Base-by-base conservation (phyloP, 495 filamentous ascomycete species). In the Podospora didyma region DNA sequence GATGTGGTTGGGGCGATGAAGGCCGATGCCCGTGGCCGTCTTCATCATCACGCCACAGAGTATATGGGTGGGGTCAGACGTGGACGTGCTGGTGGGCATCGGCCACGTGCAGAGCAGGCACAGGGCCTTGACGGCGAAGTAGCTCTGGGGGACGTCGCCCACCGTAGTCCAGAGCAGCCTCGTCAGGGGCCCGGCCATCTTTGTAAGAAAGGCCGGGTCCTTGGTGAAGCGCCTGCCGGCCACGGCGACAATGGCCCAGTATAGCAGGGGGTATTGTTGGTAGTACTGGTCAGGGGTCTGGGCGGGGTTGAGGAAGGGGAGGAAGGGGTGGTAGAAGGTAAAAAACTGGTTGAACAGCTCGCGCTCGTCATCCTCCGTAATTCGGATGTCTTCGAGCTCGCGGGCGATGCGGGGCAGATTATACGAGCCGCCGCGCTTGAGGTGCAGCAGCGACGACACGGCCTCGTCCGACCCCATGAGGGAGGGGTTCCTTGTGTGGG, bases 31-130 rank as follows among this genome's bases (percentile, higher is more conserved):
- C 71, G 92, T 92, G 14, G 92, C 89, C 51, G 92, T 85, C 68
- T 96, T 91, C 80, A 96, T 88, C 91, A 96, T 92, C 63, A 94
- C 80, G 24, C 92, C 92, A 63, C 87, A 86, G 11, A 96, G 77
- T 74, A 95, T 96, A 63, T 95, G 92, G 0, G 92, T 96, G 2
- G 90, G 89, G 68, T 97, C 92, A 7, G 83, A 84, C 4, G 89
- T 88, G 7, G 90, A 95, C 20, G 87, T 93, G 68, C 87, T 92
- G 3, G 86, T 90, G 4, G 92, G 92, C 21, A 96, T 79, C 11
- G 92, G 92, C 92, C 92, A 97, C 7, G 88, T 88, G 72, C 92
- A 97, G 39, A 97, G 76, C 23, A 97, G 68, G 69, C 88, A 92
- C 39, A 97, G 79, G 7, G 91, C 92, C 72, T 96, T 96, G 60